These are phyloP conservation scores for Delitschia confertaspora DNA, from an alignment of 495 filamentous ascomycete genomes.

Conservation along the genomic window DNA sequence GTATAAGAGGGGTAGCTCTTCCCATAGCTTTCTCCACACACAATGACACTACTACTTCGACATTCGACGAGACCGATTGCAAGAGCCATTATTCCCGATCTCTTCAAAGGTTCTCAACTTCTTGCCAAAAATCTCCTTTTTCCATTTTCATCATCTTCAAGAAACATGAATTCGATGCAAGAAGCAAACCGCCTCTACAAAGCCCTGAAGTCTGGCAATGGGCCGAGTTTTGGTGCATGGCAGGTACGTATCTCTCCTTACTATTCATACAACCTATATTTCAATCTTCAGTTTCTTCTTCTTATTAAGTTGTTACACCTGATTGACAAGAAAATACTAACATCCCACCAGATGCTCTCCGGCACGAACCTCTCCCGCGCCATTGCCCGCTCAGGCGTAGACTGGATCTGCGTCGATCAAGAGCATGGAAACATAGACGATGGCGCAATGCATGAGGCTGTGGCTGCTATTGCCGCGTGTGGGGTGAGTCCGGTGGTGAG, in stretches of 20 bases:
- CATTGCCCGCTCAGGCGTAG: conserved; percentile 57
- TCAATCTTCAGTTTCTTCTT: no score
- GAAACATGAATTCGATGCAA: conserved; percentile 44
- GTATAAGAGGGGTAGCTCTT: no score
- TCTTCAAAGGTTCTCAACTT: no score
- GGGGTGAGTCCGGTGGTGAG: conserved; percentile 35
- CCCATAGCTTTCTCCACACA: no score
- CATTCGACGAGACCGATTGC: no score
- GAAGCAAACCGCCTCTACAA: conserved; percentile 54
- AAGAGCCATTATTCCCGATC: no score
- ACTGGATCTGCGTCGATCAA: conserved; percentile 69
- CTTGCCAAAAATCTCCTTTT: no score
- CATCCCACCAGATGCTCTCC: conserved; percentile 54
- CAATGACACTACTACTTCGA: no score
- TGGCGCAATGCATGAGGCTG: conserved; percentile 73
- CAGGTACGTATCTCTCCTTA: conserved; percentile 26
- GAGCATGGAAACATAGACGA: conserved; percentile 78
- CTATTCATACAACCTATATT: background rate
- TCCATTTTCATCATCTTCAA: background rate
- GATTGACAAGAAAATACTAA: background rate
- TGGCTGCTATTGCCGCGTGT: conserved; percentile 44
- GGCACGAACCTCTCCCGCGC: conserved; percentile 61
- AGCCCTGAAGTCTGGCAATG: conserved; percentile 47
- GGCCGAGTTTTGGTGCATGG: conserved; percentile 53
- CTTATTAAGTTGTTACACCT: background rate